phyloP scores from a whole-genome alignment of 306 rosid genomes.

The Vicia villosa region DNA sequence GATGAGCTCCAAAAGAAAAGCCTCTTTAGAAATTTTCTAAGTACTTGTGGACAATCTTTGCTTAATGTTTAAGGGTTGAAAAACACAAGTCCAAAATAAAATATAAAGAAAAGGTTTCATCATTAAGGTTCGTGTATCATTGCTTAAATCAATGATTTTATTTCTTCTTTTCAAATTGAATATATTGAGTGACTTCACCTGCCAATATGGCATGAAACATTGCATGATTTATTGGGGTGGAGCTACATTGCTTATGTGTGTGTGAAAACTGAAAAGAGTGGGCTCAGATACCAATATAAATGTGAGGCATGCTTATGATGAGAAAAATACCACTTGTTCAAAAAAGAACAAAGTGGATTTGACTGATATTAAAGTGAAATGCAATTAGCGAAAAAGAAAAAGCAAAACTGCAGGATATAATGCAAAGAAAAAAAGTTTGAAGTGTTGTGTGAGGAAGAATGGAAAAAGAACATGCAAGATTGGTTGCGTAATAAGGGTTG shows the following conservation, averaged over 20 bases:
- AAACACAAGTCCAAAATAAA: constrained; percentile 1
- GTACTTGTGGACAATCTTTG: constrained; percentile 26
- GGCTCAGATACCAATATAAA: constrained; percentile 34
- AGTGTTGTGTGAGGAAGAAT: constrained; percentile 24
- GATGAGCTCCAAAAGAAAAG: constrained; percentile 37
- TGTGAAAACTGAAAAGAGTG: constrained; percentile 2
- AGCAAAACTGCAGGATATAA: constrained; percentile 39
- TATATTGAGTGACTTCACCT: constrained; percentile 19
- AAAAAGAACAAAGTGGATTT: constrained; percentile 46
- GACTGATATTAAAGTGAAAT: constrained; percentile 49
- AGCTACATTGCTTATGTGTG: background rate
- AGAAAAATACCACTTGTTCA: constrained; percentile 27
- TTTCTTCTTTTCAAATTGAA: background rate
- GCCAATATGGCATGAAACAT: constrained; percentile 2
- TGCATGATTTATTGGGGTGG: constrained; percentile 18
- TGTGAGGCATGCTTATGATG: constrained; percentile 42
- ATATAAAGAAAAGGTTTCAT: constrained; percentile 1
- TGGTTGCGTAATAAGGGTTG: constrained; percentile 37
- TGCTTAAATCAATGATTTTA: constrained; percentile 6
- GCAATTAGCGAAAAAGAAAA: constrained; percentile 37
- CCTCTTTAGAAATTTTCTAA: constrained; percentile 20
- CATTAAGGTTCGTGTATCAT: constrained; percentile 15
- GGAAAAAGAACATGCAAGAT: constrained; percentile 32
- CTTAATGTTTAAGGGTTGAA: constrained; percentile 44
- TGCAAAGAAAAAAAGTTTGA: constrained; percentile 25